phyloP scores from a whole-genome alignment of 2,329 filamentous ascomycete species.

The Hymenoscyphus fructigenus region DNA sequence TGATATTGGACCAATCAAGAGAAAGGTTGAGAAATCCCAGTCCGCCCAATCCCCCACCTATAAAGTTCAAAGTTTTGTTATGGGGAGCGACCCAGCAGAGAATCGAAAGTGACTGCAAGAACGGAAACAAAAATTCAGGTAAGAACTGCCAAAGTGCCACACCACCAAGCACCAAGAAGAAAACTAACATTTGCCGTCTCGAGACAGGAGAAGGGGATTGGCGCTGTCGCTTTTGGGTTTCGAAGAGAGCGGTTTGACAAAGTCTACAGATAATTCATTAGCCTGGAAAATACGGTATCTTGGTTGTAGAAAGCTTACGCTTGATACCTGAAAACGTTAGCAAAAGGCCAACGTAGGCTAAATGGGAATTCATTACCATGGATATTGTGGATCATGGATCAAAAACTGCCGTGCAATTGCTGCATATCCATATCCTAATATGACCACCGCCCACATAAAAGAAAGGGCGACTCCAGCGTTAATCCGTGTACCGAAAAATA shows the following conservation, averaged over 20 bases:
- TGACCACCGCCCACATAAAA: conserved; percentile 60
- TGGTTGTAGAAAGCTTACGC: neutral
- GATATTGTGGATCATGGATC: conserved; percentile 57
- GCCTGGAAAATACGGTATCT: neutral
- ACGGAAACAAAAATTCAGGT: conserved; percentile 59
- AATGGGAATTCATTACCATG: conserved; percentile 41
- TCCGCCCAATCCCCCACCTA: conserved; percentile 59
- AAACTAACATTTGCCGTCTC: conserved; percentile 54
- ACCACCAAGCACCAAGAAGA: conserved; percentile 52
- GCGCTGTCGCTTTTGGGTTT: conserved; percentile 54
- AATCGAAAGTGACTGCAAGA: conserved; percentile 59
- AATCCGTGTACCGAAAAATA: conserved; percentile 55
- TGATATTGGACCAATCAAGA: conserved; percentile 61
- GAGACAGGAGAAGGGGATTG: conserved; percentile 49
- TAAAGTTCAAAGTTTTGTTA: conserved; percentile 58
- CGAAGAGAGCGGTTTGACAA: conserved; percentile 57
- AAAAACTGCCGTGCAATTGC: conserved; percentile 57
- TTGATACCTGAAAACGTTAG: conserved; percentile 28
- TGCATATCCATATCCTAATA: conserved; percentile 58
- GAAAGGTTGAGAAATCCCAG: conserved; percentile 61
- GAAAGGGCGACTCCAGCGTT: conserved; percentile 54
- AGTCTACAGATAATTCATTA: conserved; percentile 31
- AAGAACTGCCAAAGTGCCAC: conserved; percentile 62
- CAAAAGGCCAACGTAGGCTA: neutral
- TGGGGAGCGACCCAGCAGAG: conserved; percentile 63